These are phyloP conservation scores for Phytopythium litorale DNA, from an alignment of 352 stramenopile genomes.

Conservation along the genomic window DNA sequence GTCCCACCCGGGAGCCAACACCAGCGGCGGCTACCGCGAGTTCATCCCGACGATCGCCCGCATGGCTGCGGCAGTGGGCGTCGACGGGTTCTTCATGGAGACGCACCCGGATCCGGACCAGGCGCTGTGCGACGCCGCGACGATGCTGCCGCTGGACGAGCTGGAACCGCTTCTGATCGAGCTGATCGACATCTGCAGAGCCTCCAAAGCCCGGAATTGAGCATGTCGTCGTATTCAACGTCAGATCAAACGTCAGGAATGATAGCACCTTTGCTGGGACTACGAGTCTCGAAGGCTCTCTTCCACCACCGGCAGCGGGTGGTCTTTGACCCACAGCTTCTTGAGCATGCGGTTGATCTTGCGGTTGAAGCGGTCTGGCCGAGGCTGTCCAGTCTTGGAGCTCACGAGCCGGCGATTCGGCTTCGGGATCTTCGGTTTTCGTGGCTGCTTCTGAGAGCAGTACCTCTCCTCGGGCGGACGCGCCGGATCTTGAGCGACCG, in stretches of 20 bases:
- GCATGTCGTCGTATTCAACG: neutral
- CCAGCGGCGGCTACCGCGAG: conserved; percentile 66
- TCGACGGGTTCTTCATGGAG: conserved; percentile 89
- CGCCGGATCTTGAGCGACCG: conserved; percentile 28
- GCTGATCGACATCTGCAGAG: conserved; percentile 67
- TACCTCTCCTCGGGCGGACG: conserved; percentile 18
- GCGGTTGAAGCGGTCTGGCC: conserved; percentile 69
- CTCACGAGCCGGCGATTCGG: conserved; percentile 25
- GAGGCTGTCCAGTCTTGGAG: conserved; percentile 42
- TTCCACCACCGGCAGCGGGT: conserved; percentile 62
- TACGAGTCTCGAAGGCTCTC: conserved; percentile 69
- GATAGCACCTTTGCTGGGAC: conserved; percentile 8
- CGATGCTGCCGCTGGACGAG: conserved; percentile 70
- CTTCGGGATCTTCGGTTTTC: conserved; percentile 76
- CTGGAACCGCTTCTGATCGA: conserved; percentile 63
- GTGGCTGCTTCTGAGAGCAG: conserved; percentile 20
- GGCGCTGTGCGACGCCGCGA: conserved; percentile 66
- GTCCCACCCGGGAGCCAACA: conserved; percentile 28
- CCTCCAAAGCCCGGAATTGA: conserved; percentile 33
- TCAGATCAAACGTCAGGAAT: neutral
- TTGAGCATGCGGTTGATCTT: conserved; percentile 79
- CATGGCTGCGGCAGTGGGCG: conserved; percentile 78
- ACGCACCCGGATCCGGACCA: conserved; percentile 69
- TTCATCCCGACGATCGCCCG: conserved; percentile 84
- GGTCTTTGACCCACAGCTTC: conserved; percentile 65